Conservation (phyloP, 768 basidiomycete species). For the Macrolepiota fuliginosa region DNA sequence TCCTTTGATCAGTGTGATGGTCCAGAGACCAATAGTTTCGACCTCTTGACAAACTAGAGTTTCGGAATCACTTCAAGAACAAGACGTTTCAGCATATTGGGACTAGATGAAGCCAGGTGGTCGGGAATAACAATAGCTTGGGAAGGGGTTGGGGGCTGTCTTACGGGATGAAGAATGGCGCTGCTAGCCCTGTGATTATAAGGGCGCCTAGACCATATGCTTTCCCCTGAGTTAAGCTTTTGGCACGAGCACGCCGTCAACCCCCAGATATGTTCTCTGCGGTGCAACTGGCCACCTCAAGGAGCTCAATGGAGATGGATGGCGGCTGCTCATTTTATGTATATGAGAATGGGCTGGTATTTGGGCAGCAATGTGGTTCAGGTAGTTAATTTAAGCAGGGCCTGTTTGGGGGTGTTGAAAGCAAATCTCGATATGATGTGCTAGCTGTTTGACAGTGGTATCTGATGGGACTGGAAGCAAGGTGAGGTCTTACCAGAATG, state of each 20-base stretch:
- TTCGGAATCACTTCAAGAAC: background rate
- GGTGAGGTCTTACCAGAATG: background rate
- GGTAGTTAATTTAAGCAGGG: background rate
- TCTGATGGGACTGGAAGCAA: slow-evolving; percentile 1
- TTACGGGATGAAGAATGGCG: background rate
- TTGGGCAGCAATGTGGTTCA: background rate
- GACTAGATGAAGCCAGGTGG: background rate
- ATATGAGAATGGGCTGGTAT: background rate
- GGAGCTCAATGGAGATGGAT: background rate
- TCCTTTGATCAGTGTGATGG: background rate
- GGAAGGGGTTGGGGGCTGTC: background rate
- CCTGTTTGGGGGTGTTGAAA: slow-evolving; percentile 4
- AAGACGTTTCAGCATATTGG: background rate
- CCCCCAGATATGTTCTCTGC: slow-evolving; percentile 1
- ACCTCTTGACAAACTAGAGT: background rate
- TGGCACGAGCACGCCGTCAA: background rate
- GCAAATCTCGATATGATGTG: slow-evolving; percentile 7
- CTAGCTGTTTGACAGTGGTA: background rate
- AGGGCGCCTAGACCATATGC: background rate
- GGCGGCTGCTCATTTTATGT: background rate
- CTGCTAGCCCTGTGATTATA: background rate
- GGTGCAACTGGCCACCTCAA: background rate
- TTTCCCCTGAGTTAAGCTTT: background rate
- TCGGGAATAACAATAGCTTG: background rate
- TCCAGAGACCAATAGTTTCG: background rate